Base-by-base conservation (phyloP, 129 eudicot species). In the Tagetes erecta region DNA sequence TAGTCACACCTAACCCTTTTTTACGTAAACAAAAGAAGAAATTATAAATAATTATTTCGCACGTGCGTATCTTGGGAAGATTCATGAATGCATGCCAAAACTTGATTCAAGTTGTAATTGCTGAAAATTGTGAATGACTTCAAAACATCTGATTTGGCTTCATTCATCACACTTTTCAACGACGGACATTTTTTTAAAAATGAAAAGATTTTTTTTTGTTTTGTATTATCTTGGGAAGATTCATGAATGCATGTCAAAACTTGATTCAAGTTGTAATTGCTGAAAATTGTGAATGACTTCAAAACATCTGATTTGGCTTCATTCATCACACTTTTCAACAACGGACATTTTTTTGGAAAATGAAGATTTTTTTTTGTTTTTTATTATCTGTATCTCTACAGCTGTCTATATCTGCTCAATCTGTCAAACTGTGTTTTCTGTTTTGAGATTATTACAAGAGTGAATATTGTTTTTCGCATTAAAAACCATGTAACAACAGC, bases 11-110 rank as follows among this genome's bases (percentile, higher is more conserved):
- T 66, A 53, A 40, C 41, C 35, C 46, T 30, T 12, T 7, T 55
- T 41, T 76, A 76, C 34, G 80, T 41, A 67, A 42, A 14, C 31
- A 76, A 67, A 76, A 27, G 8, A 76, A 41, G 67, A 67, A 42
- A 76, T 41, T 3, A 8, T 8, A 34, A 44, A 9, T 68, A 20
- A 57, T 44, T 45, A 46, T 67, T 76, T 56, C 39, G 57, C 80
- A 76, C 68, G 62, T 56, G 75, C 59, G 8, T 8, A 40, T 65
- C 42, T 53, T 12, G 73, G 67, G 9, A 67, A 36, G 27, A 56
- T 50, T 58, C 47, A 34, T 55, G 47, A 76, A 13, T 67, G 80
- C 68, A 53, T 53, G 20, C 58, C 27, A 33, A 42, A 76, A 76
- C 59, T 55, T 68, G 68, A 50, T 44, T 55, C 27, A 20, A 36